Conservation (phyloP, 345 rosid species). For the Pugionium dolabratum region DNA sequence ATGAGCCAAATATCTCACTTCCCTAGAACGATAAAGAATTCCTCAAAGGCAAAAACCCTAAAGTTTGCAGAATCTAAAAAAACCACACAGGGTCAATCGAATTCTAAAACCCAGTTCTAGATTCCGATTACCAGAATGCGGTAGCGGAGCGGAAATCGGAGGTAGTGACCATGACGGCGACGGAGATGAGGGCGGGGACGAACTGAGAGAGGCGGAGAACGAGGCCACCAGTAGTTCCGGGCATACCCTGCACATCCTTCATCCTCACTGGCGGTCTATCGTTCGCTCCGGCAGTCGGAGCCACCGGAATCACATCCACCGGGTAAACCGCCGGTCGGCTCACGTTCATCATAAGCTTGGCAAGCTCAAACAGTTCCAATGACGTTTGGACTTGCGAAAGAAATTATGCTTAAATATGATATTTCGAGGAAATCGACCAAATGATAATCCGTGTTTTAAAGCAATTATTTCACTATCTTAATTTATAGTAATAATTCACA, state of each 20-base stretch:
- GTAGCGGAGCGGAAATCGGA: constrained; percentile 63
- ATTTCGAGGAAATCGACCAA: no score
- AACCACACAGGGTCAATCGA: neutral
- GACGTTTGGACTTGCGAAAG: no score
- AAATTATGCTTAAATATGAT: no score
- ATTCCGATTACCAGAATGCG: constrained; percentile 59
- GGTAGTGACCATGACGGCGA: constrained; percentile 73
- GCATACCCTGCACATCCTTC: constrained; percentile 83
- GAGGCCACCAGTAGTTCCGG: constrained; percentile 81
- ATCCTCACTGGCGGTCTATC: constrained; percentile 58
- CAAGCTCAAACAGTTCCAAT: constrained; percentile 10
- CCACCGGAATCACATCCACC: constrained; percentile 58
- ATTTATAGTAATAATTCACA: no score
- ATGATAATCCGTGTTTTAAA: no score
- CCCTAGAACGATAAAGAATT: neutral
- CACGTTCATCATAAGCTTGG: constrained; percentile 38
- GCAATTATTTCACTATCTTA: no score
- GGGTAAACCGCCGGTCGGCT: constrained; percentile 84
- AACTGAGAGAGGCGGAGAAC: constrained; percentile 63
- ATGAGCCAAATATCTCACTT: neutral
- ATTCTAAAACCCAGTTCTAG: neutral
- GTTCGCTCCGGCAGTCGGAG: constrained; percentile 49
- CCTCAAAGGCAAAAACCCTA: constrained; percentile 2
- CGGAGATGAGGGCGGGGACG: constrained; percentile 54
- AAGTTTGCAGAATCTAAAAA: constrained; percentile 10